Base-by-base conservation (phyloP, 2,329 filamentous ascomycete species). In the Botrytis tulipae region DNA sequence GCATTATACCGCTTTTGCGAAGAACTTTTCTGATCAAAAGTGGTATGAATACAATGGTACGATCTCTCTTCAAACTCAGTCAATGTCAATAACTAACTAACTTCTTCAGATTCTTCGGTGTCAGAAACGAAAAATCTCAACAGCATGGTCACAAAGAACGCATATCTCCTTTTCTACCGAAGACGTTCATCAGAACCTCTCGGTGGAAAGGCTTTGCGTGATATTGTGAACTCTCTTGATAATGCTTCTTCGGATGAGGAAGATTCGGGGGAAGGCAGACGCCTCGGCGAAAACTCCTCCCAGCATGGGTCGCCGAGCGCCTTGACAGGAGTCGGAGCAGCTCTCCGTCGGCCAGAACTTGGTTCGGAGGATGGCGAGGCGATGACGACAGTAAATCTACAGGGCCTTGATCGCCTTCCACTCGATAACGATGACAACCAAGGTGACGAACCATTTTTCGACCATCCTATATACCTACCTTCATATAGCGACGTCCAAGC, bases 1-100 rank as follows among this genome's bases (percentile, higher is more conserved):
- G 0, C 96, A 99, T 82, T 99, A 99, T 84, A 98, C 95, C 32
- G 96, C 96, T 42, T 95, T 91, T 82, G 95, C 94, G 57, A 95
- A 94, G 84, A 98, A 97, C 82, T 98, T 97, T 82, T 86, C 93
- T 75, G 94, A 97, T 79, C 88, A 88, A 73, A 87, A 92, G 82
- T 99, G 96, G 96, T 98, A 98, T 82, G 93, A 97, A 78, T 98
- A 97, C 82, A 98, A 99, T 82, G 95, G 95, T 96, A 86, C 83
- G 91, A 83, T 10, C 9, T 16, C 16, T 25, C 25, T 7, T 12
- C 29, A 32, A 32, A 63, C 35, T 32, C n/a, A 51, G 9, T 65
- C 20, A 59, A 37, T 68, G 18, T 5, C 12, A 57, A 44, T 37
- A 25, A 29, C 42, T 18, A 74, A 77, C 85, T 90, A 81, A 91